These are phyloP conservation scores for Sinapis alba DNA, from an alignment of 441 rosid species.

Conservation along the genomic window DNA sequence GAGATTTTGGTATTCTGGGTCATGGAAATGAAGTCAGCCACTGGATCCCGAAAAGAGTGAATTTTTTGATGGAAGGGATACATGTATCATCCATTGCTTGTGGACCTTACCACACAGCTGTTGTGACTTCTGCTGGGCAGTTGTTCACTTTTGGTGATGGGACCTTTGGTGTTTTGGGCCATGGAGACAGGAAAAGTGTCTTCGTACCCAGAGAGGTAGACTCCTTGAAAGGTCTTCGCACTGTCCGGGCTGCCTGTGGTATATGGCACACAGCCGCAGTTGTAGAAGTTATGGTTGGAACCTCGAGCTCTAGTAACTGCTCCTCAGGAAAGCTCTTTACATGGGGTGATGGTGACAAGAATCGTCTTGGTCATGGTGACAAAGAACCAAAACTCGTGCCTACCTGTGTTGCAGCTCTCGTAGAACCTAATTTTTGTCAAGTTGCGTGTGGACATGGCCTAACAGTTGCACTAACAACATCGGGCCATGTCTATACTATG, in stretches of 20 bases:
- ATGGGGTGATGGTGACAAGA: constrained; percentile 98
- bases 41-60: constrained; percentile 85
- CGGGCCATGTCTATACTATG: constrained; percentile 88
- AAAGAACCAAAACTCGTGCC: constrained; percentile 93
- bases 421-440: constrained; percentile 91
- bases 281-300: constrained; percentile 94
- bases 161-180: constrained; percentile 95
- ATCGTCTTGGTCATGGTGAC: constrained; percentile 93
- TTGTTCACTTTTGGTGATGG: constrained; percentile 98
- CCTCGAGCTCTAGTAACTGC: constrained; percentile 84
- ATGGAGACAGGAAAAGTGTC: constrained; percentile 78
- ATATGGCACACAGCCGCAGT: constrained; percentile 99
- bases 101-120: constrained; percentile 98
- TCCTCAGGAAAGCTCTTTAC: constrained; percentile 92
- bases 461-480: constrained; percentile 88
- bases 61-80: constrained; percentile 91
- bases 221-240: constrained; percentile 89
- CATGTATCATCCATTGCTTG: constrained; percentile 91
- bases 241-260: constrained; percentile 93
- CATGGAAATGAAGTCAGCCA: constrained; percentile 96
- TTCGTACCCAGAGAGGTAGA: constrained; percentile 91
- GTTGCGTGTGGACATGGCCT: constrained; percentile 92
- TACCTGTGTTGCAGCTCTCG: constrained; percentile 95
- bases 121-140: constrained; percentile 92
- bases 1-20: constrained; percentile 92